These are phyloP conservation scores for Rhizoctonia solani DNA, from an alignment of 1,284 basidiomycete species.

Conservation along the genomic window DNA sequence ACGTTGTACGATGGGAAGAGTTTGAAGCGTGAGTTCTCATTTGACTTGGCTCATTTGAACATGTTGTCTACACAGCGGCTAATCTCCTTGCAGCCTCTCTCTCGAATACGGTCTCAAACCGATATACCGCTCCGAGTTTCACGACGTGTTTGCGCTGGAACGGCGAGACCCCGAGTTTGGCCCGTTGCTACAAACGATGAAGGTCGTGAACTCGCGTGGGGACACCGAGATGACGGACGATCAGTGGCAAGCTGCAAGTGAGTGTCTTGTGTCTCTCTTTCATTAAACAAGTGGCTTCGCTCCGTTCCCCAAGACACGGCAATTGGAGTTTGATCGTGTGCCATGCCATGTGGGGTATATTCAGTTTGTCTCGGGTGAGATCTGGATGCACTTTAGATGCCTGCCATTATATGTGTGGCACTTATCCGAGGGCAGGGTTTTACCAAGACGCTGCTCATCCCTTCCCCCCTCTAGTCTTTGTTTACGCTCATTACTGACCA, in stretches of 20 bases:
- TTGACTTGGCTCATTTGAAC: background rate
- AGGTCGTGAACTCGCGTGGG: constrained; percentile 80
- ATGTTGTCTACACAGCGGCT: too few species aligned
- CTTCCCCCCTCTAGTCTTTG: background rate
- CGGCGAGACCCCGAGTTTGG: constrained; percentile 75
- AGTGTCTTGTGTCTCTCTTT: constrained; percentile 51
- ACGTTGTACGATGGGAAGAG: constrained; percentile 91
- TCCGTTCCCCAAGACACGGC: too few species aligned
- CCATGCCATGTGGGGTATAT: too few species aligned
- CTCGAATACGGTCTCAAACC: constrained; percentile 76
- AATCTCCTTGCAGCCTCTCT: constrained; percentile 66
- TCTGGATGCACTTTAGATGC: background rate
- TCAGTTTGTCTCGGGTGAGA: background rate
- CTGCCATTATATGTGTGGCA: too few species aligned
- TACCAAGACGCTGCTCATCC: too few species aligned
- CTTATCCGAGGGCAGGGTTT: too few species aligned
- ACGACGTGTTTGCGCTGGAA: constrained; percentile 81
- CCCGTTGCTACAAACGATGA: constrained; percentile 82
- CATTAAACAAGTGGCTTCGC: too few species aligned
- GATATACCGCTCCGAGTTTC: constrained; percentile 86
- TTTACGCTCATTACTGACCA: background rate
- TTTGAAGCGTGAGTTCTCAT: constrained; percentile 73
- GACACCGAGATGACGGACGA: constrained; percentile 89
- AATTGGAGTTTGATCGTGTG: too few species aligned
- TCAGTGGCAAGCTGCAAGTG: constrained; percentile 96